Evolutionary conservation across 305 asterid species (phyloP), one percentile per base, ranked within the genome.

Genomic region (Fraxinus baroniana): DNA sequence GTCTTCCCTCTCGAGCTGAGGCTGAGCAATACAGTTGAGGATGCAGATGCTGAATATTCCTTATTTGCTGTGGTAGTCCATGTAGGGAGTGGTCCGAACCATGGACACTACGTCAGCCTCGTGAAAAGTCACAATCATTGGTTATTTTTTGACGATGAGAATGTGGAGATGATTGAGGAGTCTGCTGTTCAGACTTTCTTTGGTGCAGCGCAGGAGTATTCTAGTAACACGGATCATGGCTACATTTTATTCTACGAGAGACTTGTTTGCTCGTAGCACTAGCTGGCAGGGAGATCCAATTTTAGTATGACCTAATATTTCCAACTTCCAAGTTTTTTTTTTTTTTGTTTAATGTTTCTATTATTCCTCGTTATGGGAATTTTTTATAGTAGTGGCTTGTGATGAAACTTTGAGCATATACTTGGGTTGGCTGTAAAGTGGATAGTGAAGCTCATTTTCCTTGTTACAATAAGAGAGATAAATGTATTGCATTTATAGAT

Each of bases 51-150:
- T 3, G 92, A 89, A 78, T 89, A 89, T 77, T 89, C 92, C 79
- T 79, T 89, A 44, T 85, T 89, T 71, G 89, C 89, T 3, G 92
- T 89, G 76, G 92, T 89, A 32, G 92, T 89, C 49, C 92, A 89
- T 80, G 90, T 89, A 3, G 92, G 92, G 32, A 89, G 91, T 55
- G 92, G 93, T 15, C 91, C 91, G 24, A 88, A 88, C 83, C 93
- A 90, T 3, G 91, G 91, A 46, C 91, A 88, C 81, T 88, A 86
- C 20, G 86, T 90, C 68, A 88, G 91, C 80, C 89, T 88, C 8
- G 89, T 93, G 35, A 94, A 93, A 88, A 91, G 86, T 84, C 90
- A 88, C 75, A 87, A 87, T 80, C 92, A 89, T 80, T 89, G 92
- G 92, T 66, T 89, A 55, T 87, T 87, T 83, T 86, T 89, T 77